Conservation (phyloP, 2,329 filamentous ascomycete species). For the Aspergillus fijiensis region DNA sequence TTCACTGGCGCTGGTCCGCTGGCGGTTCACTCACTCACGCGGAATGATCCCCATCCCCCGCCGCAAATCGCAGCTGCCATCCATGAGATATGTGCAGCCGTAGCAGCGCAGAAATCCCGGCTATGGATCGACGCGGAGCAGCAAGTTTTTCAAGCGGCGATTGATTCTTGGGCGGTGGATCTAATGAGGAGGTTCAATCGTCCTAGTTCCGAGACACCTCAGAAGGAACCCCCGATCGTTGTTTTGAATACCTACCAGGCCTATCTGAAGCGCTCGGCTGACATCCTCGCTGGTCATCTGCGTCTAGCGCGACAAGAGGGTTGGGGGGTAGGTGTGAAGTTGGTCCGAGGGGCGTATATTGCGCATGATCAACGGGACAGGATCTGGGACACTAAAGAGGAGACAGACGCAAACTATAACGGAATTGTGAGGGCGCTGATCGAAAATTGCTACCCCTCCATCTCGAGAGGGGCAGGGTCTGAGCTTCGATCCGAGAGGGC, state of each 20-base stretch:
- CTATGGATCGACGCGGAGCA: constrained; percentile 53
- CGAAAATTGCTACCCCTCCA: constrained; percentile 32
- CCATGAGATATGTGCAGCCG: constrained; percentile 36
- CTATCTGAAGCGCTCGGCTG: constrained; percentile 45
- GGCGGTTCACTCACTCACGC: constrained; percentile 39
- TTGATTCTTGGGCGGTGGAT: constrained; percentile 48
- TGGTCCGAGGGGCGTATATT: constrained; percentile 50
- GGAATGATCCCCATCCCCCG: constrained; percentile 34
- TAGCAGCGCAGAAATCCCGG: constrained; percentile 35
- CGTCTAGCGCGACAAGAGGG: constrained; percentile 39
- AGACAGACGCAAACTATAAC: constrained; percentile 50
- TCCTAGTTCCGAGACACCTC: constrained; percentile 11
- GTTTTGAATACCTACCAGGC: constrained; percentile 49
- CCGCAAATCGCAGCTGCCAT: constrained; percentile 37
- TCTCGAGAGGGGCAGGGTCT: constrained; percentile 9
- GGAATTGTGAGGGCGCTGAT: constrained; percentile 50
- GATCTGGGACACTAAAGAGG: constrained; percentile 41
- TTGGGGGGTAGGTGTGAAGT: constrained; percentile 46
- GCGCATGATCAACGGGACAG: constrained; percentile 36
- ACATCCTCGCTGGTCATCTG: constrained; percentile 42
- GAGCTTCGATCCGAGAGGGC: background rate
- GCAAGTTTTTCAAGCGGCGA: constrained; percentile 44
- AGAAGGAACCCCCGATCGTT: constrained; percentile 22
- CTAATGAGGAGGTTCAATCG: constrained; percentile 48
- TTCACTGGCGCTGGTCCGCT: constrained; percentile 45